Conservation (phyloP, 805 yeast species). For the Candida nitratophila region DNA sequence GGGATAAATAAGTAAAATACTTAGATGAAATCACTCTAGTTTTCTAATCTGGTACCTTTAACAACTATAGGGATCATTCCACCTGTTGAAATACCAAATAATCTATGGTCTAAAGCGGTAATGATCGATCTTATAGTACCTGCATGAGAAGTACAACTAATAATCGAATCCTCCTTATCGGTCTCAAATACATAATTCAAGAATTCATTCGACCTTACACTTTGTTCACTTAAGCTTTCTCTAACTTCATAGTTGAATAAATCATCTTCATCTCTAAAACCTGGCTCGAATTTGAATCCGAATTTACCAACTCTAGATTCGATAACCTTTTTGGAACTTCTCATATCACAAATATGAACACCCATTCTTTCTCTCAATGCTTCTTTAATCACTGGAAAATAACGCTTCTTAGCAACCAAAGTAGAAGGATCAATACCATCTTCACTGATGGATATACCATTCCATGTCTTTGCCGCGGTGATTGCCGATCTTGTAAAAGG, state of each 20-base stretch:
- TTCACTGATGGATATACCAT: constrained; percentile 26
- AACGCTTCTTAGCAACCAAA: constrained; percentile 8
- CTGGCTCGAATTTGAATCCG: constrained; percentile 37
- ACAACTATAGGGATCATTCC: constrained; percentile 58
- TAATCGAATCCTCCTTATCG: constrained; percentile 23
- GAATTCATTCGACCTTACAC: constrained; percentile 38
- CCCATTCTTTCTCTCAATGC: constrained; percentile 57
- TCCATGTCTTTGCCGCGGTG: constrained; percentile 48
- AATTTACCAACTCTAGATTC: constrained; percentile 30
- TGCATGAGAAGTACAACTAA: constrained; percentile 53
- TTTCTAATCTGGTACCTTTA: constrained; percentile 29
- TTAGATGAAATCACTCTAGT: neutral
- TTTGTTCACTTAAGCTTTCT: constrained; percentile 44
- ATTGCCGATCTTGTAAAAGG: constrained; percentile 61
- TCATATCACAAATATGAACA: constrained; percentile 50
- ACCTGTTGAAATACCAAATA: constrained; percentile 55
- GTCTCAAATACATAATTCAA: constrained; percentile 34
- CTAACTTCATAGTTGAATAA: constrained; percentile 37
- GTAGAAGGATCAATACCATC: constrained; percentile 16
- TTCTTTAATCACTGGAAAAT: constrained; percentile 31
- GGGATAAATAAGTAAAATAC: no score
- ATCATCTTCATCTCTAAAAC: constrained; percentile 42
- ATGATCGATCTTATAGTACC: constrained; percentile 50
- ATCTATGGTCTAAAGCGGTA: constrained; percentile 46
- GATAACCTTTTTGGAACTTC: constrained; percentile 35